phyloP scores from a whole-genome alignment of 192 early-diverging fungal species.

The Coemansia sp. region DNA sequence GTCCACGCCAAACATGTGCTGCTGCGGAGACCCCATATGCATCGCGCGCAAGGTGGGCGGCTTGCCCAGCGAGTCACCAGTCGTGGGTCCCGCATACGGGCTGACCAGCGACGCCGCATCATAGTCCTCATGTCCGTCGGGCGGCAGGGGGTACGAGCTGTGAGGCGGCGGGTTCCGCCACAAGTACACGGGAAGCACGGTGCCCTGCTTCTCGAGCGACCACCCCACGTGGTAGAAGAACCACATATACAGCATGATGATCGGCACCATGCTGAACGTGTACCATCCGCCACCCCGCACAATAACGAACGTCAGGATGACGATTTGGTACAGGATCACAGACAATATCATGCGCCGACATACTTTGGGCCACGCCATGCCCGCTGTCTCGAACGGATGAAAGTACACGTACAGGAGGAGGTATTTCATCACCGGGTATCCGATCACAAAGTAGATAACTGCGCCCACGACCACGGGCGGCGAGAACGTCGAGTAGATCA shows the following conservation, averaged over 20 bases:
- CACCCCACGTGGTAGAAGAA: slow-evolving; percentile 48
- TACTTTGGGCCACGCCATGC: slow-evolving; percentile 73
- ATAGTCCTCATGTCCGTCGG: slow-evolving; percentile 2
- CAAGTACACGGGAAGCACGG: slow-evolving; percentile 40
- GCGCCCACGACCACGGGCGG: slow-evolving; percentile 75
- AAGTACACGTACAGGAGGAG: slow-evolving; percentile 79
- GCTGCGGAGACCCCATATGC: too few relatives aligned
- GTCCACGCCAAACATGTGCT: too few relatives aligned
- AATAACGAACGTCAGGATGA: slow-evolving; percentile 62
- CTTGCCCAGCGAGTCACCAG: background rate
- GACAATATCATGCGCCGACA: slow-evolving; percentile 70
- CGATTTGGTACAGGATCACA: slow-evolving; percentile 67
- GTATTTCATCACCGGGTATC: slow-evolving; percentile 75
- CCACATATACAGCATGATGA: slow-evolving; percentile 39
- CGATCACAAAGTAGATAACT: slow-evolving; percentile 66
- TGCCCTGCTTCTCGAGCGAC: slow-evolving; percentile 45
- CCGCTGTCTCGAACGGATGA: slow-evolving; percentile 73
- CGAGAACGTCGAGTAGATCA: slow-evolving; percentile 78
- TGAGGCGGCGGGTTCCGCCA: slow-evolving; percentile 53
- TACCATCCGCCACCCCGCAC: slow-evolving; percentile 55
- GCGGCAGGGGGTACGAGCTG: slow-evolving; percentile 49
- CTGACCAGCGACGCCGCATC: background rate
- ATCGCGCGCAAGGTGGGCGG: too few relatives aligned
- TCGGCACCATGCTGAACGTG: slow-evolving; percentile 44
- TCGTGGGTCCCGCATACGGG: background rate